phyloP scores from a whole-genome alignment of 306 rosid species.

The Sicyos edulis region DNA sequence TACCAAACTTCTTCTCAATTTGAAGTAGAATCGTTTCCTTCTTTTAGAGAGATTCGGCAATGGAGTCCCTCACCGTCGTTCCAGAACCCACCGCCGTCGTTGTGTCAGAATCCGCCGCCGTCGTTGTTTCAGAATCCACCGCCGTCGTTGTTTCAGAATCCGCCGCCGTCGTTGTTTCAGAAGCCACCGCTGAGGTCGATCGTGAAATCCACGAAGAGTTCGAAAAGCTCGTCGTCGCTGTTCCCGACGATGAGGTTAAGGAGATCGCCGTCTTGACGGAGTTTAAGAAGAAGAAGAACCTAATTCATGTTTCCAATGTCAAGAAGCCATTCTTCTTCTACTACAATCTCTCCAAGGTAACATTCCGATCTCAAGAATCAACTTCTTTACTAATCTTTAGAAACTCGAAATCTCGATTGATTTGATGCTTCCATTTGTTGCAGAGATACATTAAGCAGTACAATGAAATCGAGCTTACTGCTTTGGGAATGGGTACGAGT shows the following conservation, averaged over 20 bases:
- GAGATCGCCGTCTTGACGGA: constrained; percentile 3
- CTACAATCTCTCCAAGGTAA: constrained; percentile 69
- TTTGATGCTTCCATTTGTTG: constrained; percentile 13
- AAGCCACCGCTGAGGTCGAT: background rate
- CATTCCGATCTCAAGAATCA: background rate
- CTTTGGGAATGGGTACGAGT: constrained; percentile 55
- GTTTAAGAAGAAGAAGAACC: constrained; percentile 24
- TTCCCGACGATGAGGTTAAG: constrained; percentile 17
- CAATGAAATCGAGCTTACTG: constrained; percentile 56
- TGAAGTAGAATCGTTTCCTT: constrained; percentile 9
- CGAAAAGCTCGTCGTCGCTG: constrained; percentile 17
- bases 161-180: too few relatives aligned
- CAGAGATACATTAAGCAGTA: constrained; percentile 56
- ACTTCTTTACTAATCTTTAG: background rate
- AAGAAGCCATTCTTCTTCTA: constrained; percentile 67
- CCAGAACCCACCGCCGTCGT: background rate
- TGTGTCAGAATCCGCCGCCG: too few relatives aligned
- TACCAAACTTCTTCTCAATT: background rate
- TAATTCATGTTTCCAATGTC: constrained; percentile 55
- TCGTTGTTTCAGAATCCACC: too few relatives aligned
- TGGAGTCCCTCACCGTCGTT: constrained; percentile 23
- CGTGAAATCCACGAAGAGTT: constrained; percentile 5
- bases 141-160: too few relatives aligned
- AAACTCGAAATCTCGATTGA: background rate
- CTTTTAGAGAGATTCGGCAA: constrained; percentile 15